Evolutionary conservation across 768 basidiomycete genomes (phyloP).

Genomic region (Porpolomopsis calyptriformis): DNA sequence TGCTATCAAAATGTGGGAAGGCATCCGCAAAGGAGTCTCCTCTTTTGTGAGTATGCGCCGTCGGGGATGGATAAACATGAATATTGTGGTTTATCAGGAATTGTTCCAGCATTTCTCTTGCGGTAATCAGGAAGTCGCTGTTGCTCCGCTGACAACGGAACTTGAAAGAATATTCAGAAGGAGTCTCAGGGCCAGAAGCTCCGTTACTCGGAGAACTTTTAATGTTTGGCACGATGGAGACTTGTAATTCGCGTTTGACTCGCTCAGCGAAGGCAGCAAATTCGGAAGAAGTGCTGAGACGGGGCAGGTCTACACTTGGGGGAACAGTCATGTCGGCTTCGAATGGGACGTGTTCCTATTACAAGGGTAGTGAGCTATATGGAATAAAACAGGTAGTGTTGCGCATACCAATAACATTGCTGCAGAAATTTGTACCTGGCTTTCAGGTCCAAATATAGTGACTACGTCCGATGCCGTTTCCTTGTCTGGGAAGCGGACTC

Average conservation of each 20-base stretch:
- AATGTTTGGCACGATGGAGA: constrained; percentile 76
- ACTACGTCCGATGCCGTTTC: constrained; percentile 91
- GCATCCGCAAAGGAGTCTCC: constrained; percentile 92
- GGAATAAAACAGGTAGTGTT: background rate
- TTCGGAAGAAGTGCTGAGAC: constrained; percentile 67
- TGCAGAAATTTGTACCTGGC: constrained; percentile 91
- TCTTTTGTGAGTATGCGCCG: constrained; percentile 71
- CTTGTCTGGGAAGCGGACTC: constrained; percentile 86
- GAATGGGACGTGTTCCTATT: constrained; percentile 89
- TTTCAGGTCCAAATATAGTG: constrained; percentile 94
- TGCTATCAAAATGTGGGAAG: constrained; percentile 94
- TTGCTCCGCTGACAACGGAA: constrained; percentile 94
- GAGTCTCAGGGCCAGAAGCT: constrained; percentile 38
- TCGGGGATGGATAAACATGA: constrained; percentile 69
- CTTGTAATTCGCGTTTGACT: constrained; percentile 89
- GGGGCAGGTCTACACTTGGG: constrained; percentile 66
- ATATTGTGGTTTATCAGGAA: constrained; percentile 79
- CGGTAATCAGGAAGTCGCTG: constrained; percentile 83
- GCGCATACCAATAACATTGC: constrained; percentile 81
- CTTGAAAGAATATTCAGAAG: constrained; percentile 82
- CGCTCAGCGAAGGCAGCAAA: constrained; percentile 80
- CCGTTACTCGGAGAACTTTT: constrained; percentile 45
- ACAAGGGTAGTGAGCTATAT: constrained; percentile 6
- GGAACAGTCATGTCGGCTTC: constrained; percentile 93
- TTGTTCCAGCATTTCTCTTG: constrained; percentile 87